phyloP scores from a whole-genome alignment of 352 stramenopile genomes.

The Globisporangium polare region DNA sequence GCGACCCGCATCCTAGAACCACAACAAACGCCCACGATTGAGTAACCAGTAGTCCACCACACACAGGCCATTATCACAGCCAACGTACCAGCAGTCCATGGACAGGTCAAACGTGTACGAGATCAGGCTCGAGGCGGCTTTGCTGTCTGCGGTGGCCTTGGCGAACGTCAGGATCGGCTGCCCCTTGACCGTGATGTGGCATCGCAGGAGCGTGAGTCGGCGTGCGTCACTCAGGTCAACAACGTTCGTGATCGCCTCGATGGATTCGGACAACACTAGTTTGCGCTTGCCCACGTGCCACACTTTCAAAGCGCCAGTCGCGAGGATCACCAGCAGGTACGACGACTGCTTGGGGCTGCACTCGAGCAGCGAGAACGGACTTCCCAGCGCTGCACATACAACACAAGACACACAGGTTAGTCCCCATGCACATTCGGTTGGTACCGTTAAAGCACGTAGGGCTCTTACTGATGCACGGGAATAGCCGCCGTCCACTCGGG shows the following conservation, averaged over 20 bases:
- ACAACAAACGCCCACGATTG: slow-evolving; percentile 1
- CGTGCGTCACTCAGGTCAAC: slow-evolving; percentile 18
- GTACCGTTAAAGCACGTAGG: not conserved
- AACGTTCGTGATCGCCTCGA: slow-evolving; percentile 62
- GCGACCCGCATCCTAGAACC: slow-evolving; percentile 73
- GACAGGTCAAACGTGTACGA: slow-evolving; percentile 75
- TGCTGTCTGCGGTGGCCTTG: slow-evolving; percentile 47
- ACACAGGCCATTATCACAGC: not conserved
- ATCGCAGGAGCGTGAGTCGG: slow-evolving; percentile 66
- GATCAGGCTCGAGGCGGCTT: slow-evolving; percentile 49
- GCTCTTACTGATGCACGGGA: slow-evolving; percentile 65
- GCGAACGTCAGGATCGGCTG: slow-evolving; percentile 84
- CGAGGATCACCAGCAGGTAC: slow-evolving; percentile 72
- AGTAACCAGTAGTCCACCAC: not conserved
- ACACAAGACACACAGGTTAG: not conserved
- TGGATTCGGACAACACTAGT: slow-evolving; percentile 48
- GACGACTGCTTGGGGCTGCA: slow-evolving; percentile 57
- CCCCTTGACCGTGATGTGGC: slow-evolving; percentile 61
- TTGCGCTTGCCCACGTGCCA: slow-evolving; percentile 59
- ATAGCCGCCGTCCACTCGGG: slow-evolving; percentile 57
- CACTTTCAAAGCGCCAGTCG: slow-evolving; percentile 59
- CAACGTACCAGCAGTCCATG: slow-evolving; percentile 68
- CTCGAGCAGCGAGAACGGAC: slow-evolving; percentile 59
- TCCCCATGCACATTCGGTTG: not conserved
- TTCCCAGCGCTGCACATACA: slow-evolving; percentile 47